phyloP scores from a whole-genome alignment of 2,329 filamentous ascomycete genomes.

The Pseudogymnoascus sp. region DNA sequence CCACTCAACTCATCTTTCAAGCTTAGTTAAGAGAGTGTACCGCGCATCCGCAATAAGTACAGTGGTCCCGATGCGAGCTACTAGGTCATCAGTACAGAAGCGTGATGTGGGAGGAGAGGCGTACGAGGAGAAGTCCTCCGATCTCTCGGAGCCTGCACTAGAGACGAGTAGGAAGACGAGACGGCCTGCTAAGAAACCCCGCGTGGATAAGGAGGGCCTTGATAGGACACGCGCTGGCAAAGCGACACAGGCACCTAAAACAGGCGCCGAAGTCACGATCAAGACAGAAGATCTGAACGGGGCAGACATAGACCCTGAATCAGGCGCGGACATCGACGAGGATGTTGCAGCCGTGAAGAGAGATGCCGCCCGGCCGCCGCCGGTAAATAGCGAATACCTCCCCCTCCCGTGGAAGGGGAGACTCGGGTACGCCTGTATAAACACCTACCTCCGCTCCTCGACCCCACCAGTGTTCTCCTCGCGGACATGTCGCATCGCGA shows the following conservation, averaged over 20 bases:
- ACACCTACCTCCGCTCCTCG: constrained; percentile 77
- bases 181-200: neutral
- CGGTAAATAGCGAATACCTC: constrained; percentile 73
- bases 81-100: neutral
- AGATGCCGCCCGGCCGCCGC: constrained; percentile 43
- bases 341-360: constrained; percentile 23
- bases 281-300: constrained; percentile 55
- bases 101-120: neutral
- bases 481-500: constrained; percentile 81
- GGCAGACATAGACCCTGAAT: constrained; percentile 34
- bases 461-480: constrained; percentile 85
- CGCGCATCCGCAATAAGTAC: neutral
- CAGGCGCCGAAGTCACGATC: neutral
- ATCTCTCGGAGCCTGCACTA: neutral
- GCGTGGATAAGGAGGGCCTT: neutral
- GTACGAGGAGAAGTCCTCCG: neutral
- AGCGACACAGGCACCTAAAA: neutral
- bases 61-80: neutral
- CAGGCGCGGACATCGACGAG: constrained; percentile 13
- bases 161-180: neutral
- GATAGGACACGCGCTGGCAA: neutral
- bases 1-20: neutral
- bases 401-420: constrained; percentile 87
- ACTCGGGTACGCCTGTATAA: constrained; percentile 84
- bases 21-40: neutral